Conservation (phyloP, 108 stramenopile genomes). For the Skeletonema costatum region DNA sequence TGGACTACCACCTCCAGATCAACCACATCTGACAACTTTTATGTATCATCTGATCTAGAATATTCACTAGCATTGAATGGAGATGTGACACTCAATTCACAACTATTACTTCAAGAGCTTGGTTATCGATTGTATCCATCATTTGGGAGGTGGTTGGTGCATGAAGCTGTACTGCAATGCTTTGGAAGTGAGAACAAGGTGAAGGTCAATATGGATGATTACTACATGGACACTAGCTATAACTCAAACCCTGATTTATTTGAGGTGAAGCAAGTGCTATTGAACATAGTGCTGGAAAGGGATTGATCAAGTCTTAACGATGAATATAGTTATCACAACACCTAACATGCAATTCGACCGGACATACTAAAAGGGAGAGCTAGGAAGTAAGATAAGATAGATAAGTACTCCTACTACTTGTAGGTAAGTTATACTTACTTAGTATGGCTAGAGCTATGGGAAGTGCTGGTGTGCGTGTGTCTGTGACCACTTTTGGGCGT, state of each 20-base stretch:
- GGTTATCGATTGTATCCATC: conserved; percentile 82
- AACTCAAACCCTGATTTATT: conserved; percentile 85
- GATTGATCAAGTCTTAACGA: conserved; percentile 7
- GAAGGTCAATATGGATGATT: conserved; percentile 59
- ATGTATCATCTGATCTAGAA: conserved; percentile 49
- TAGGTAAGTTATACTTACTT: no score
- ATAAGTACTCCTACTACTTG: no score
- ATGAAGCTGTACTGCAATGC: conserved; percentile 15
- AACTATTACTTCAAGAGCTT: conserved; percentile 81
- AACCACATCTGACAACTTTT: conserved; percentile 15
- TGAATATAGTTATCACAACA: neutral
- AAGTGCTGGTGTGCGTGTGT: no score
- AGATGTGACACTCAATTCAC: conserved; percentile 71
- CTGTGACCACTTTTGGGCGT: no score
- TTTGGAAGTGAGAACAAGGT: conserved; percentile 11
- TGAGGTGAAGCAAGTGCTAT: conserved; percentile 82
- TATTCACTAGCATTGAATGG: conserved; percentile 71
- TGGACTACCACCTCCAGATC: conserved; percentile 9
- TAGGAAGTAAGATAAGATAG: no score
- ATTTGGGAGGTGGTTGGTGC: conserved; percentile 53
- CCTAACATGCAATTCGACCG: no score
- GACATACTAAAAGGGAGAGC: no score
- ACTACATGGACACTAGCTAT: conserved; percentile 88
- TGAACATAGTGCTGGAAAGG: conserved; percentile 72
- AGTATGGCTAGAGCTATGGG: no score